Evolutionary conservation across 2,329 filamentous ascomycete genomes (phyloP), one percentile per base, ranked within the genome.

Genomic region (Neopestalotiopsis sp.): DNA sequence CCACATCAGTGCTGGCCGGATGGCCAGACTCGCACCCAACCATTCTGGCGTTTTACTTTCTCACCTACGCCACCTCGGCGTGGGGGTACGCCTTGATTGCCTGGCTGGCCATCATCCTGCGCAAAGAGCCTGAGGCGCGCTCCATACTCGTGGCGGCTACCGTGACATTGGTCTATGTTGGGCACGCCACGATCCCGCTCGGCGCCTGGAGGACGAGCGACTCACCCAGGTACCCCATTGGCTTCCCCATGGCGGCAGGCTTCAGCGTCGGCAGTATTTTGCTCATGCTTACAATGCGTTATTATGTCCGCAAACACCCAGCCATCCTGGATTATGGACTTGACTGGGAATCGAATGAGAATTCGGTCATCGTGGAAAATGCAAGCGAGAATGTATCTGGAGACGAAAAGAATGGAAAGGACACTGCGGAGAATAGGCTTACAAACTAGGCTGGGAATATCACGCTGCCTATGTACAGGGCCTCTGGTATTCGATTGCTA

Each of bases 101-200:
- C 0, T 81, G 80, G 80, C 75, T 81, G 65, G 78, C 77, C 0
- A 75, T 75, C 42, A 69, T 79, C 1, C 69, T 81, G 68, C 71
- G 78, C 17, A 79, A 78, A 14, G 79, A 81, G 56, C 79, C 79
- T 1, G 79, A 81, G 67, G 79, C 78, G 4, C 72, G 79, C 10
- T 76, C 79, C 1, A 78, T 81, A 28, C 72, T 81, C 5, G 79
- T 81, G 10, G 80, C 78, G 0, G 59, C 81, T 6, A 80, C 79
- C 0, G 78, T 82, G n/a, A 82, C 78, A 6, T 69, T 82, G 3
- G 79, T 81, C 0, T 82, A 82, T 38, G 70, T 80, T 2, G 80
- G 80, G 0, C 80, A 82, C 17, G 80, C 80, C 1, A 82, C 80
- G 0, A 81, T 81, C 3, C 80, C 80, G 0, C 73, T 82, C 34